Percentiles rank a stretch among this genome's conserved stretches.
These are phyloP conservation scores for Secale cereale DNA, from an alignment of 176 grass and related monocot species.

Conservation along the genomic window DNA sequence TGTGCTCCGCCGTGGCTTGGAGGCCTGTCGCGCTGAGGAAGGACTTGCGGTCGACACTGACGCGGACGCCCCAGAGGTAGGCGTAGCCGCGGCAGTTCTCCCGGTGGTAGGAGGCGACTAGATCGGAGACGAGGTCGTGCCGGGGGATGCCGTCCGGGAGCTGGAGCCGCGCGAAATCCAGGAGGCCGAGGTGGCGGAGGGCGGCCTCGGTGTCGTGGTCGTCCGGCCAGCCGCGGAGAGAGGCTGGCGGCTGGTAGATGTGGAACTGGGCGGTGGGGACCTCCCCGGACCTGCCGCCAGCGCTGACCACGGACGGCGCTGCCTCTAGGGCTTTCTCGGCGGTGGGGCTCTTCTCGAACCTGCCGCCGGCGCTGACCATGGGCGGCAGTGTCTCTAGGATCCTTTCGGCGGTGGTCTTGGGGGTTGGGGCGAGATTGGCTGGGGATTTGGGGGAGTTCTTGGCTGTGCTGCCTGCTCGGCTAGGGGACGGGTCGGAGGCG, in stretches of 20 bases:
- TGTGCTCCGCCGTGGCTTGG: slow-evolving; percentile 35
- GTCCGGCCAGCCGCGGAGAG: neutral
- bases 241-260: neutral
- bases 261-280: neutral
- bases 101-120: slow-evolving; percentile 73
- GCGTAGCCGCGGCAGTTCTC: slow-evolving; percentile 44
- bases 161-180: slow-evolving; percentile 53
- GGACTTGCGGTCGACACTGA: slow-evolving; percentile 49
- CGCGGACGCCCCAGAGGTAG: slow-evolving; percentile 30
- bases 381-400: slow-evolving; percentile 22
- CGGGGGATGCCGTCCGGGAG: slow-evolving; percentile 31
- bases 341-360: neutral
- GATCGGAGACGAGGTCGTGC: slow-evolving; percentile 40
- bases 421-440: neutral
- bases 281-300: neutral
- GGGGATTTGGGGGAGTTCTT: neutral
- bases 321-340: slow-evolving; percentile 22
- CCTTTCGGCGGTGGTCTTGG: neutral
- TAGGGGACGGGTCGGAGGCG: neutral
- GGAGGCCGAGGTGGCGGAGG: slow-evolving; percentile 59
- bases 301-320: neutral
- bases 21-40: slow-evolving; percentile 55
- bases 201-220: slow-evolving; percentile 33
- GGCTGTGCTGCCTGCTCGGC: neutral
- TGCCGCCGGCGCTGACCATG: neutral